Base-by-base conservation (phyloP, 1,284 basidiomycete genomes). In the Pseudozyma sp. region DNA sequence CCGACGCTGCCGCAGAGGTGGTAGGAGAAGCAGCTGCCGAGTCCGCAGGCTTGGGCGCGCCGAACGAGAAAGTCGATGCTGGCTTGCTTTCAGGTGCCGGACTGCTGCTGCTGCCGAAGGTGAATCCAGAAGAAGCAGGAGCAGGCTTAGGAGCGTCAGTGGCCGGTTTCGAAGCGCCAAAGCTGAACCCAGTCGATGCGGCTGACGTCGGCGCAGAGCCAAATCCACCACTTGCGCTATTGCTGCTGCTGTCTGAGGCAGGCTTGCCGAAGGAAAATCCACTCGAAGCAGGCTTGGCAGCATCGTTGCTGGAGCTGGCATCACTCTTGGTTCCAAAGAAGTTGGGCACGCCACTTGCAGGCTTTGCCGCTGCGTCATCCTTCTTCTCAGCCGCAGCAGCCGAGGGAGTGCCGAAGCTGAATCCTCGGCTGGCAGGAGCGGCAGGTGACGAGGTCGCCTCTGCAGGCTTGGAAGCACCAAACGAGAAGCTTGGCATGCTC, bases 211-310 rank as follows among this genome's bases (percentile, higher is more conserved):
- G 50, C 13, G 55, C 51, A 19, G 57, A 56, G 25, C 50, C 69
- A 31, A 51, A 53, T n/a, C 35, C 38, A 31, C 43, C 43, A 19
- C 43, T 18, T 10, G 10, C 18, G 31, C 34, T 35, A n/a, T 38
- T 9, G 18, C 52, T 47, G 9, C 21, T 42, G 44, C 51, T 68
- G 52, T 64, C 51, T 10, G 64, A 60, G 1, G 70, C 39, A 12
- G 74, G 34, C 50, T 71, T 70, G 25, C 66, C 67, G 39, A 79
- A 72, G n/a, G 68, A 52, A 34, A 79, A 79, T 3, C 70, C 70
- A 13, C 56, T 31, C 5, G 50, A 36, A 2, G 56, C 49, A 13
- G 52, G 59, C 52, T 68, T 59, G n/a, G 63, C 16, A 44, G 70
- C 47, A 39, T 40, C 55, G 7, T 65, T 59, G 18, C 25, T 49